Base-by-base conservation (phyloP, 495 filamentous ascomycete genomes). In the Diplogelasinospora grovesii region DNA sequence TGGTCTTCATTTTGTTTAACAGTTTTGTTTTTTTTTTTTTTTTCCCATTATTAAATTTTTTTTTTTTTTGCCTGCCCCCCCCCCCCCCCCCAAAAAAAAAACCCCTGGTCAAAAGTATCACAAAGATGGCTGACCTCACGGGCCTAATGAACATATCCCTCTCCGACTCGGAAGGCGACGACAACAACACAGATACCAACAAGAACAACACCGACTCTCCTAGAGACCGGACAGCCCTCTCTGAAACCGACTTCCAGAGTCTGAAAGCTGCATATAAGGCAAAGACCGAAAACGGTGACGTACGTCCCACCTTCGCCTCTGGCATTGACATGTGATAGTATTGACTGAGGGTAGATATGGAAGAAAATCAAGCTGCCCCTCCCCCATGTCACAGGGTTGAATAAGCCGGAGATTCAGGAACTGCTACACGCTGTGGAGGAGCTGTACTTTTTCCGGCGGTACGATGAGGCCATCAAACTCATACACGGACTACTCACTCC, bases 381-480 rank as follows among this genome's bases (percentile, higher is more conserved):
- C 5, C 34, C 39, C 23, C 3, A 9, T 20, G 7, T 18, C 6
- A 6, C 42, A 25, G 15, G 43, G 6, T 21, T 8, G 8, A 31
- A 20, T 15, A 73, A 73, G 24, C 60, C 65, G 10, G 58, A 65
- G 2, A 59, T 59, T 1, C 70, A 75, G 40, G 59, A 61, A 5
- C 48, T 78, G 13, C 39, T 75, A 8, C 72, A 78, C 49, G 70
- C 73, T 0, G 71, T 71, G 2, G 74, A 78, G 46, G 73, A 78
- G 46, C 53, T 78, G 8, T 78, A 76, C 26, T 77, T 75, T 52
- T 70, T 67, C 26, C 50, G 60, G 1, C 56, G 67, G 9, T 78
- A 68, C 29, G 43, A 57, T 11, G 65, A 73, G 37, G 73, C 63
- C 0, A 54, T 59, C 9, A 22, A 38, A 5, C 59, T 76, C 9